Conservation (phyloP, 805 yeast genomes). For the Brettanomyces sp. region DNA sequence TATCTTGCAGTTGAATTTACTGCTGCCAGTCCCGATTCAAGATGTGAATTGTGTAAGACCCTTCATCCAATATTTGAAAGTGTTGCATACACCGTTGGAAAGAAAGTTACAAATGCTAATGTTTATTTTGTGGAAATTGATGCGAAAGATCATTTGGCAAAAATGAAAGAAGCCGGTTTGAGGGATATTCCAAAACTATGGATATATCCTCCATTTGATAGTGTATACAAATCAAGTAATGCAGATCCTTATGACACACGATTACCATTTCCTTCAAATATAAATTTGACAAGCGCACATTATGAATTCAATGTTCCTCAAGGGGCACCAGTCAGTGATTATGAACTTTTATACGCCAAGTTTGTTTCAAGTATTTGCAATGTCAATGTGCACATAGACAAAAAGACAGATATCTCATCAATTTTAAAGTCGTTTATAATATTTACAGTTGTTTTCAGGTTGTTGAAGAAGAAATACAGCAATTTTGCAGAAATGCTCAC, state of each 20-base stretch:
- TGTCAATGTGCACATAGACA: constrained; percentile 1
- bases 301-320: constrained; percentile 6
- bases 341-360: neutral
- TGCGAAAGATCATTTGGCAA: constrained; percentile 31
- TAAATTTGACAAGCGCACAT: constrained; percentile 17
- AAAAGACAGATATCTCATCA: neutral
- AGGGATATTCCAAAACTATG: constrained; percentile 57
- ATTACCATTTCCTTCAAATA: constrained; percentile 8
- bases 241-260: constrained; percentile 10
- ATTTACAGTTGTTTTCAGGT: constrained; percentile 1
- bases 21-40: constrained; percentile 31
- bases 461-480: neutral
- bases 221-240: constrained; percentile 13
- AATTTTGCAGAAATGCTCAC: neutral
- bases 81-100: constrained; percentile 34
- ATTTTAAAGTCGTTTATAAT: constrained; percentile 1
- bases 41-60: constrained; percentile 39
- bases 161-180: constrained; percentile 34
- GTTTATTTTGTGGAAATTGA: constrained; percentile 35
- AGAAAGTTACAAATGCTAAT: constrained; percentile 31
- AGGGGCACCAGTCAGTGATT: neutral
- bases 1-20: constrained; percentile 45
- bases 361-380: constrained; percentile 1
- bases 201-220: constrained; percentile 40
- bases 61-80: constrained; percentile 32